Base-by-base conservation (phyloP, 257 asterid species). In the Cynanchum wilfordii region DNA sequence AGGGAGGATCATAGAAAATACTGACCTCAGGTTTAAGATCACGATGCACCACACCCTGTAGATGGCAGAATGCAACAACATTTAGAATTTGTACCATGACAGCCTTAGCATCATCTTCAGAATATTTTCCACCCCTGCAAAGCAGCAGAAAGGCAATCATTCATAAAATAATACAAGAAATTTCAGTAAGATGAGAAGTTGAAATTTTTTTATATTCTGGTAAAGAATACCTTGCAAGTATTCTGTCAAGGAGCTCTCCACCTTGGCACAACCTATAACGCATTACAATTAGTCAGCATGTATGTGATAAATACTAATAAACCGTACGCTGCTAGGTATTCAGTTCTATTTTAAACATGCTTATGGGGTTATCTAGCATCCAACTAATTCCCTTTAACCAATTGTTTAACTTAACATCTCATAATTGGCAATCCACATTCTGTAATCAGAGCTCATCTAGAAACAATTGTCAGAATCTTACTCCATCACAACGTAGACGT, bases 11-110 rank as follows among this genome's bases (percentile, higher is more conserved):
- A 69, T 66, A 55, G 17, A 16, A 66, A 13, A 8, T 60, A 64
- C 72, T 58, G 55, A 87, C 96, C 96, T 89, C 96, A 3, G 96
- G 96, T 78, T 87, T 89, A 69, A 89, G 84, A 84, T 89, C 96
- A 54, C 93, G 89, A 85, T 89, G 96, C 79, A 87, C 84, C 60
- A 89, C 93, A 38, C 96, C 93, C 73, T 89, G 96, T 59, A 80
- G 83, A 76, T 84, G 88, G 75, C 88, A 84, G 56, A 77, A 84
- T 8, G 86, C 83, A 75, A 78, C 90, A 30, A 83, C 87, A 66
- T 85, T 84, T 76, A 89, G 76, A 82, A 87, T 87, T 81, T 89
- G 96, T 33, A 83, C 78, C 72, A 86, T 72, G 27, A 87, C 81
- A 10, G 77, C 83, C 79, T 81, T 87, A 10, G 90, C 89, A 69